Evolutionary conservation across 805 yeast genomes (phyloP).

Genomic region (Clavispora carvajalis): DNA sequence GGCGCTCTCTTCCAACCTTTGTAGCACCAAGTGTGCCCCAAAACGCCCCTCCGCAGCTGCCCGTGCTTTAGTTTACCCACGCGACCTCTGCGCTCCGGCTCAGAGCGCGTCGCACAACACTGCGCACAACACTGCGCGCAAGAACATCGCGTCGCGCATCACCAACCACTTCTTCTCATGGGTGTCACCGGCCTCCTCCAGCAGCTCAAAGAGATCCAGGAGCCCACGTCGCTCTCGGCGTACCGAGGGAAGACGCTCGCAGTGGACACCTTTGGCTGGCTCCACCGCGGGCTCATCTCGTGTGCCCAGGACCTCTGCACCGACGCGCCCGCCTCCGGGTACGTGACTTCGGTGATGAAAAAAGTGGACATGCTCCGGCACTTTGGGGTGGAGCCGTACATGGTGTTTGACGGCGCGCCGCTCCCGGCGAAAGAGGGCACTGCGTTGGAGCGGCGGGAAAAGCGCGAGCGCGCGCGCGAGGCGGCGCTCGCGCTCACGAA

Average conservation of each 20-base stretch:
- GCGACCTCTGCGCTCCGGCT: neutral
- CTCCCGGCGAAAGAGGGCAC: slow-evolving; percentile 75
- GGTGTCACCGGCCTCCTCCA: slow-evolving; percentile 82
- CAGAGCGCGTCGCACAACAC: too few species aligned
- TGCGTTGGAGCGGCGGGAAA: slow-evolving; percentile 55
- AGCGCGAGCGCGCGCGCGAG: slow-evolving; percentile 52
- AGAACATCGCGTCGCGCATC: neutral
- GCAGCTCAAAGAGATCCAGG: slow-evolving; percentile 70
- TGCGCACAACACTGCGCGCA: neutral
- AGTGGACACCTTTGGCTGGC: slow-evolving; percentile 96
- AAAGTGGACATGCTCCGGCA: slow-evolving; percentile 60
- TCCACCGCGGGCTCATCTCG: slow-evolving; percentile 76
- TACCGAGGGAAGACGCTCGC: slow-evolving; percentile 77
- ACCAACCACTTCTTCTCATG: slow-evolving; percentile 38
- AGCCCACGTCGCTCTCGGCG: slow-evolving; percentile 48
- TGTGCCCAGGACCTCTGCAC: slow-evolving; percentile 81
- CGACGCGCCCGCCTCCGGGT: slow-evolving; percentile 65
- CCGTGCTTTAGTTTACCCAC: too few species aligned
- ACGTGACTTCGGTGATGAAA: slow-evolving; percentile 63
- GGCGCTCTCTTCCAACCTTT: too few species aligned
- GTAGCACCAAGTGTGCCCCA: too few species aligned
- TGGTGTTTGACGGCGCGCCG: slow-evolving; percentile 91
- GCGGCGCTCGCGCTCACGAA: slow-evolving; percentile 49
- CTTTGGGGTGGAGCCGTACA: slow-evolving; percentile 71
- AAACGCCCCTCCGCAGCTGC: too few species aligned